phyloP scores from a whole-genome alignment of 1,284 basidiomycete genomes.

The Pascua guehoae region DNA sequence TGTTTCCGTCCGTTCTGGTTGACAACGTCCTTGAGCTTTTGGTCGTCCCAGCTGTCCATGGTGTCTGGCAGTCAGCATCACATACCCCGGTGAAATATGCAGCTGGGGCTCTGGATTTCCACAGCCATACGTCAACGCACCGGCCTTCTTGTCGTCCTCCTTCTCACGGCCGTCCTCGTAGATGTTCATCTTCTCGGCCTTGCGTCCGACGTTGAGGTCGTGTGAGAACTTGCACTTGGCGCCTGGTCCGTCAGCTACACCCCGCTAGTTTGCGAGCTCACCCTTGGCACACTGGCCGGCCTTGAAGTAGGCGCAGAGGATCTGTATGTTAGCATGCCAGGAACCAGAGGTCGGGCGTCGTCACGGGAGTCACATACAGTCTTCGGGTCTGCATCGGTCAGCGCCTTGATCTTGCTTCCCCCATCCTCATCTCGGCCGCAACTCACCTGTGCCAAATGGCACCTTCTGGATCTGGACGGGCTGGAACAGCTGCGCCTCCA shows the following conservation, averaged over 20 bases:
- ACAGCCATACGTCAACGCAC: slow-evolving; percentile 60
- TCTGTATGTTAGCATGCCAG: slow-evolving; percentile 15
- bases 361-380: slow-evolving; percentile 49
- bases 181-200: slow-evolving; percentile 93
- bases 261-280: slow-evolving; percentile 20
- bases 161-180: slow-evolving; percentile 80
- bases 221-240: slow-evolving; percentile 95
- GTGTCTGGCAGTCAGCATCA: slow-evolving; percentile 60
- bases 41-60: slow-evolving; percentile 98
- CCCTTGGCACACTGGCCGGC: slow-evolving; percentile 84
- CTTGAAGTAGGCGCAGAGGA: slow-evolving; percentile 85
- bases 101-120: background rate
- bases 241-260: slow-evolving; percentile 36
- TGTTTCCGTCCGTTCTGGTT: slow-evolving; percentile 86
- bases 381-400: slow-evolving; percentile 66
- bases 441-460: slow-evolving; percentile 76
- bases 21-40: slow-evolving; percentile 82
- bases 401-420: background rate
- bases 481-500: slow-evolving; percentile 71
- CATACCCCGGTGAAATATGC: slow-evolving; percentile 8
- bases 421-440: slow-evolving; percentile 20
- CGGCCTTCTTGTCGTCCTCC: slow-evolving; percentile 60
- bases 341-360: background rate
- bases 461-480: slow-evolving; percentile 74
- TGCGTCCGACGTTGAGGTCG: slow-evolving; percentile 79